Evolutionary conservation across 768 basidiomycete genomes (phyloP).

Genomic region (Auriscalpium vulgare): DNA sequence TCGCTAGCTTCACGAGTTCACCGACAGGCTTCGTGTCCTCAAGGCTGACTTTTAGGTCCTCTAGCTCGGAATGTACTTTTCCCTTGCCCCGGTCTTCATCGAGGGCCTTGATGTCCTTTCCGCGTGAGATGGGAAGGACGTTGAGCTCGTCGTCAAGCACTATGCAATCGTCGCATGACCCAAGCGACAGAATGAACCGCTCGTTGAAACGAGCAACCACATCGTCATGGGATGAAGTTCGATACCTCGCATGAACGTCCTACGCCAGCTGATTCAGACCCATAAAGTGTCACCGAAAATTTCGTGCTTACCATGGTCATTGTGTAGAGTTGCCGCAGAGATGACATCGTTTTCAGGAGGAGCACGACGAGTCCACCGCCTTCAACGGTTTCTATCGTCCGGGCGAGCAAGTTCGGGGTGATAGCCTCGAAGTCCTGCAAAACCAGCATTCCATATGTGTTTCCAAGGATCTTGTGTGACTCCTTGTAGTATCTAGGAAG

Average conservation of each 20-base stretch:
- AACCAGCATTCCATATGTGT: constrained; percentile 96
- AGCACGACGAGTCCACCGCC: constrained; percentile 88
- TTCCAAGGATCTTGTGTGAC: constrained; percentile 91
- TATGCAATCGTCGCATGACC: constrained; percentile 86
- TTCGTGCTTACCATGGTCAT: constrained; percentile 60
- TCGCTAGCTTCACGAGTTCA: constrained; percentile 82
- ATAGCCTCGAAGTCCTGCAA: constrained; percentile 98
- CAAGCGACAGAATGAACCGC: constrained; percentile 95
- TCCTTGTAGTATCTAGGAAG: constrained; percentile 80
- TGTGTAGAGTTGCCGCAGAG: constrained; percentile 82
- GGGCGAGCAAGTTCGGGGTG: constrained; percentile 92
- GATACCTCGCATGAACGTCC: constrained; percentile 94
- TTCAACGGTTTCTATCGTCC: constrained; percentile 97
- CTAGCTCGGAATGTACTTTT: constrained; percentile 56
- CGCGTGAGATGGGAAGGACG: constrained; percentile 90
- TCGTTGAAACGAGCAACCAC: constrained; percentile 97
- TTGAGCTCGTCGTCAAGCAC: constrained; percentile 97
- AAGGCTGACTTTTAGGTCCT: constrained; percentile 69
- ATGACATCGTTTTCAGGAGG: constrained; percentile 91
- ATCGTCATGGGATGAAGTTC: constrained; percentile 83
- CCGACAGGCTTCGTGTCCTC: constrained; percentile 82
- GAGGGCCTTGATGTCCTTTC: constrained; percentile 81
- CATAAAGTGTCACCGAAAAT: neutral
- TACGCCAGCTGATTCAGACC: constrained; percentile 22
- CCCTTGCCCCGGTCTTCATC: constrained; percentile 42